A percentile compares a stretch with the other conserved stretches of the same genome.
Evolutionary conservation across 495 filamentous ascomycete genomes (phyloP).

Genomic region (Hypoxylon subgilvum): DNA sequence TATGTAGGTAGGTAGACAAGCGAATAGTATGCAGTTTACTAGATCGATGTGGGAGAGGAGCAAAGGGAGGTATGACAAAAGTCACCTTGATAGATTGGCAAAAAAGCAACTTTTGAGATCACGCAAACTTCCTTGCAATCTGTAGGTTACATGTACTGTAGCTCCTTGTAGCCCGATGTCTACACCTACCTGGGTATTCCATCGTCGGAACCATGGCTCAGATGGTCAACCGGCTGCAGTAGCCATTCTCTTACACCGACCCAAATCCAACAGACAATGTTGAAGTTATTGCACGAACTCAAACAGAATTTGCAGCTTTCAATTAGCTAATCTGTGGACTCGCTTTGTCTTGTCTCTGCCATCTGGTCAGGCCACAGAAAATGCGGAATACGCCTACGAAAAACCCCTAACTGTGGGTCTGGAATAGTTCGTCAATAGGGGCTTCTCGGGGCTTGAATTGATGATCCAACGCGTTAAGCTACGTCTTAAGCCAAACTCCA

Average conservation of each 20-base stretch:
- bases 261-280: no score
- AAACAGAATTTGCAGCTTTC: no score
- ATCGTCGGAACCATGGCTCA: constrained; percentile 1
- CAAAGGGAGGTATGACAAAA: constrained; percentile 4
- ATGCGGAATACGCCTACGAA: neutral
- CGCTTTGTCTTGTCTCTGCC: neutral
- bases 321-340: no score
- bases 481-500: constrained; percentile 1
- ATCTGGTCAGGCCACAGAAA: neutral
- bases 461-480: neutral
- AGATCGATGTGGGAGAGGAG: no score
- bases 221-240: neutral
- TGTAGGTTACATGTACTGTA: no score
- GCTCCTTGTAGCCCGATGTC: constrained; percentile 25
- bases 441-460: neutral
- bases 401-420: neutral
- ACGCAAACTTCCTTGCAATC: constrained; percentile 36
- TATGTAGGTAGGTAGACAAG: no score
- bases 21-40: no score
- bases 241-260: neutral
- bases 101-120: constrained; percentile 23
- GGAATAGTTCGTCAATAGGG: neutral
- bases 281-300: no score
- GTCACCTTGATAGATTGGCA: constrained; percentile 4
- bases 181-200: no score